These are phyloP conservation scores for Mycena maculata DNA, from an alignment of 768 basidiomycete species.

Conservation along the genomic window DNA sequence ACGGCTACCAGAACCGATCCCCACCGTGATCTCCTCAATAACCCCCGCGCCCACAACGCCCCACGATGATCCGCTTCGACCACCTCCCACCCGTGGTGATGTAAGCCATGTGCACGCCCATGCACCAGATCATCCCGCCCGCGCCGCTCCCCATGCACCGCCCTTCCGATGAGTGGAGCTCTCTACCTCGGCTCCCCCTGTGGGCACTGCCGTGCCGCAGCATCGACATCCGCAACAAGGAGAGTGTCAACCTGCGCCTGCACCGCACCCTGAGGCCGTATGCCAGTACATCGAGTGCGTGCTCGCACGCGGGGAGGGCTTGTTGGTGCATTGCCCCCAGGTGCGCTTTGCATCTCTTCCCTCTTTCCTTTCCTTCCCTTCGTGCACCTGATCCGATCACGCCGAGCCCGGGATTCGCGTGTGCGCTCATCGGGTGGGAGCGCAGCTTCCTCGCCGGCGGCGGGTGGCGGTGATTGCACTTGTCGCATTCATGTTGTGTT, in stretches of 20 bases:
- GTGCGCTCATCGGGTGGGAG: constrained; percentile 71
- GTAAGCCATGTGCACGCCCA: constrained; percentile 88
- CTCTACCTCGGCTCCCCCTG: constrained; percentile 78
- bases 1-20: too few relatives aligned
- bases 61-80: constrained; percentile 89
- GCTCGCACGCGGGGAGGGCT: constrained; percentile 68
- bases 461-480: constrained; percentile 5
- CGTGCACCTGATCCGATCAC: constrained; percentile 82
- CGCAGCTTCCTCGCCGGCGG: constrained; percentile 24
- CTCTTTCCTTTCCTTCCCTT: constrained; percentile 47
- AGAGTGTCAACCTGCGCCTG: constrained; percentile 69
- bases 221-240: constrained; percentile 75
- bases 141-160: constrained; percentile 44
- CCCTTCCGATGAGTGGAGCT: constrained; percentile 51
- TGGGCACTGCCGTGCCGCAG: constrained; percentile 65
- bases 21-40: neutral
- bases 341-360: constrained; percentile 59
- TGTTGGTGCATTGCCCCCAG: constrained; percentile 88
- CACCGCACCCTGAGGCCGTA: constrained; percentile 77
- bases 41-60: too few relatives aligned
- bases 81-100: constrained; percentile 78
- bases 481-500: neutral
- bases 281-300: constrained; percentile 75
- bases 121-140: constrained; percentile 75
- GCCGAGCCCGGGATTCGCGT: constrained; percentile 82